These are phyloP conservation scores for Leccinum pellstonianum DNA, from an alignment of 768 basidiomycete species.

Conservation along the genomic window DNA sequence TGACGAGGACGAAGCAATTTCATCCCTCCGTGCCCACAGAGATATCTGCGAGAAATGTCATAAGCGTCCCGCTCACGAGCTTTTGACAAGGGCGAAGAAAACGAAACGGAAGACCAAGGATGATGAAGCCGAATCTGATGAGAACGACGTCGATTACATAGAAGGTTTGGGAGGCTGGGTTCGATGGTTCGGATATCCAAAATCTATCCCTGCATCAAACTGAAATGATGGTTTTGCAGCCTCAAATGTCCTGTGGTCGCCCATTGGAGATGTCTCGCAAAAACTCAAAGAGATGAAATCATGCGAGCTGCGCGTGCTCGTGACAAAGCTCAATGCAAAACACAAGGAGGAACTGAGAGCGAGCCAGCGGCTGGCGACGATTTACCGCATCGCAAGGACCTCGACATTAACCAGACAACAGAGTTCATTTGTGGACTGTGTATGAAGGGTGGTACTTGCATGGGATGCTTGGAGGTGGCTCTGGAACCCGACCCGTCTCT, in stretches of 20 bases:
- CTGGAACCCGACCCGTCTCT: conserved; percentile 44
- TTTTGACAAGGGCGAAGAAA: conserved; percentile 43
- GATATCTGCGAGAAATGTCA: conserved; percentile 72
- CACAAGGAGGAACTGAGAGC: conserved; percentile 24
- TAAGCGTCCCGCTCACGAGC: conserved; percentile 53
- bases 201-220: background rate
- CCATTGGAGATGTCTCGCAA: conserved; percentile 75
- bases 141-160: conserved; percentile 53
- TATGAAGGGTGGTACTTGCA: conserved; percentile 74
- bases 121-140: conserved; percentile 45
- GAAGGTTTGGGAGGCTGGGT: conserved; percentile 75
- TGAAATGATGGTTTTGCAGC: conserved; percentile 38
- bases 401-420: conserved; percentile 59
- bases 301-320: conserved; percentile 58
- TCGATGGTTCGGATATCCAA: conserved; percentile 58
- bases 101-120: conserved; percentile 40
- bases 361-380: conserved; percentile 24
- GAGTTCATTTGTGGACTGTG: conserved; percentile 80
- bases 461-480: conserved; percentile 64
- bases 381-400: conserved; percentile 44
- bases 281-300: conserved; percentile 68
- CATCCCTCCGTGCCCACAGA: conserved; percentile 59
- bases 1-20: conserved; percentile 55
- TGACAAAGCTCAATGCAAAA: conserved; percentile 44
- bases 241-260: conserved; percentile 73